A percentile compares a stretch with the other conserved stretches of the same genome.
These are phyloP conservation scores for Leccinum arenicola DNA, from an alignment of 768 basidiomycete species.

Conservation along the genomic window DNA sequence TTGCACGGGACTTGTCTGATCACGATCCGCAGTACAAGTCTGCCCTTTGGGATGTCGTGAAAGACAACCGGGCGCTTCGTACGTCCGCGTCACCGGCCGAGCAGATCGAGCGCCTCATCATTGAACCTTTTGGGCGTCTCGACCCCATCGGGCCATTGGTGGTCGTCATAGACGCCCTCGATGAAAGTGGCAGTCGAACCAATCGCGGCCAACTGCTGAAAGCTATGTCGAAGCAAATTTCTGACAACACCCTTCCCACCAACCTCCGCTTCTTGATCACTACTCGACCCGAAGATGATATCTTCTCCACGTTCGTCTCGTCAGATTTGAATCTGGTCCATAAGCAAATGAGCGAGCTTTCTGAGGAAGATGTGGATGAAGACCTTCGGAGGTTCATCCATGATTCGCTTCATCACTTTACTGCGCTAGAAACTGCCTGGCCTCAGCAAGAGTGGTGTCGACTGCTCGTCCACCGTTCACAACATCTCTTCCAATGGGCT, in stretches of 20 bases:
- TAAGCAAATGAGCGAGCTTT: background rate
- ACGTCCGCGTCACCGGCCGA: background rate
- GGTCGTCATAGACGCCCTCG: background rate
- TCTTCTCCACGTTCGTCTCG: fast-evolving
- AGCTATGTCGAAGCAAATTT: background rate
- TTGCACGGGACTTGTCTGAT: no score
- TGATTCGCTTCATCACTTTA: fast-evolving
- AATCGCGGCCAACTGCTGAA: background rate
- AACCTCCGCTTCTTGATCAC: background rate
- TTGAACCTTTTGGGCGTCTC: background rate
- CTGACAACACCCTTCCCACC: background rate
- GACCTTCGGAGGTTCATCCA: background rate
- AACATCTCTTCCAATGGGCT: background rate
- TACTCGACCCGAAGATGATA: background rate
- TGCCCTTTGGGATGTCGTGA: no score
- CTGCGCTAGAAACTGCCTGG: fast-evolving
- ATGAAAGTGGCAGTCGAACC: background rate
- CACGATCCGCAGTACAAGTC: no score
- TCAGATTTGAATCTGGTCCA: background rate
- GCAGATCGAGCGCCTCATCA: background rate
- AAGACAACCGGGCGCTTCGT: no score
- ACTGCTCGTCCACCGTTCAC: background rate
- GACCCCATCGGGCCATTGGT: background rate
- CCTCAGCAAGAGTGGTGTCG: background rate
- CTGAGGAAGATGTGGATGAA: fast-evolving